Conservation (phyloP, 2,329 filamentous ascomycete species). For the Xylariaceae sp. region DNA sequence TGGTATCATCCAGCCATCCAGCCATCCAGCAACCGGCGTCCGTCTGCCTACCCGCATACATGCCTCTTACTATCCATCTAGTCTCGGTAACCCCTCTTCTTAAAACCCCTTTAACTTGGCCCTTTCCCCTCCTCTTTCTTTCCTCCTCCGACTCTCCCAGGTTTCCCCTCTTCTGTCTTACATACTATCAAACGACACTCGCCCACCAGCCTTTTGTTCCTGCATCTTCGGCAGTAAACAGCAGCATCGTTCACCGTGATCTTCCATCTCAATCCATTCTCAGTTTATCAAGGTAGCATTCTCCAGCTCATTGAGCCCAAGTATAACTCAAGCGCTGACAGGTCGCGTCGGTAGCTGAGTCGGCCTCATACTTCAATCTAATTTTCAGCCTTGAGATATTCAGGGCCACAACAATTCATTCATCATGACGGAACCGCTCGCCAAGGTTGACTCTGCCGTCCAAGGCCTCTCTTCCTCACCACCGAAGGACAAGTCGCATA, state of each 20-base stretch:
- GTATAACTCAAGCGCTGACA: no score
- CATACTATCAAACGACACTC: conserved; percentile 23
- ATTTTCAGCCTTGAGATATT: conserved; percentile 6
- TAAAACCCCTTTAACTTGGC: conserved; percentile 29
- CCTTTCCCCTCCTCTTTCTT: conserved; percentile 28
- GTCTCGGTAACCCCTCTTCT: conserved; percentile 28
- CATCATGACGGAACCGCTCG: conserved; percentile 62
- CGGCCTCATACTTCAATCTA: not conserved
- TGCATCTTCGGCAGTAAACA: conserved; percentile 18
- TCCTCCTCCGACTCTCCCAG: conserved; percentile 24
- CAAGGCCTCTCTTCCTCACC: conserved; percentile 75
- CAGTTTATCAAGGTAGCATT: conserved; percentile 29
- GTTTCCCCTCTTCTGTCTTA: conserved; percentile 32
- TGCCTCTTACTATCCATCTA: no score
- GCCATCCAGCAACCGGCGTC: conserved; percentile 7
- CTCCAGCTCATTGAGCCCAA: not conserved
- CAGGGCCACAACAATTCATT: conserved; percentile 18
- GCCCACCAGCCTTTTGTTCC: conserved; percentile 38
- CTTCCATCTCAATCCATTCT: conserved; percentile 5
- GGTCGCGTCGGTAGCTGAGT: conserved; percentile 9
- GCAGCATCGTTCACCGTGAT: conserved; percentile 12
- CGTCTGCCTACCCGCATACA: conserved; percentile 11
- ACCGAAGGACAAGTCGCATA: conserved; percentile 67
- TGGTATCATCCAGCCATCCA: conserved; percentile 1
- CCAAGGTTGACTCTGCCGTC: conserved; percentile 91